Evolutionary conservation across 1,284 basidiomycete species (phyloP), one percentile per base, ranked within the genome.

Genomic region (Sporisorium iseilematis-ciliati): DNA sequence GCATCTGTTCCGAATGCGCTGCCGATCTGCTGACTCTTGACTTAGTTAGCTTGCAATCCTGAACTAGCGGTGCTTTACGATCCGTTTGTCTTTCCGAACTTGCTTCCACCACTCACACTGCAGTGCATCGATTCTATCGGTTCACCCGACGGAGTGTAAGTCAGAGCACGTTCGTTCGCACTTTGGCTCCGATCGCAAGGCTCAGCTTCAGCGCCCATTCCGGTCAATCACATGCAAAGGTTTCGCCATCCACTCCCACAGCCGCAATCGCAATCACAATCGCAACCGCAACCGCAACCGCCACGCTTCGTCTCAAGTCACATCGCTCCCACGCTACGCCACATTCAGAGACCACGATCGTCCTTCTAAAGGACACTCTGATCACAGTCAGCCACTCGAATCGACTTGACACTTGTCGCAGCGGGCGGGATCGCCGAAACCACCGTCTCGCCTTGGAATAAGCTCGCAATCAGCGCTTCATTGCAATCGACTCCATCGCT

Each of bases 21-120:
- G 26, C 48, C 48, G 48, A 49, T 49, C 48, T 31, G 48, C n/a
- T n/a, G n/a, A 20, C 29, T n/a, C n/a, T n/a, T n/a, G 4, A n/a
- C 23, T 33, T n/a, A n/a, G n/a, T 29, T 20, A 11, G 29, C n/a
- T 7, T 49, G 6, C 26, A 31, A 29, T 14, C 14, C 35, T 38
- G 41, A 46, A 25, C 43, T 46, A 26, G 26, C 16, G 25, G 46
- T 29, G 8, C 18, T 18, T 18, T 48, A 26, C 18, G 46, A n/a
- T 7, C 10, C 18, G 26, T 31, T 31, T 49, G 18, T 20, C 48
- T 20, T 31, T 31, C 26, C 48, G 48, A 49, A 3, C 29, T 23
- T 49, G 26, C 48, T 31, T 49, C 29, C 16, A 20, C 18, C 35
- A 38, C n/a, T n/a, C n/a, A n/a, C n/a, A n/a, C 35, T 16, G 16